Evolutionary conservation across 805 yeast species (phyloP).

Genomic region (Saccharomycopsis javanensis): DNA sequence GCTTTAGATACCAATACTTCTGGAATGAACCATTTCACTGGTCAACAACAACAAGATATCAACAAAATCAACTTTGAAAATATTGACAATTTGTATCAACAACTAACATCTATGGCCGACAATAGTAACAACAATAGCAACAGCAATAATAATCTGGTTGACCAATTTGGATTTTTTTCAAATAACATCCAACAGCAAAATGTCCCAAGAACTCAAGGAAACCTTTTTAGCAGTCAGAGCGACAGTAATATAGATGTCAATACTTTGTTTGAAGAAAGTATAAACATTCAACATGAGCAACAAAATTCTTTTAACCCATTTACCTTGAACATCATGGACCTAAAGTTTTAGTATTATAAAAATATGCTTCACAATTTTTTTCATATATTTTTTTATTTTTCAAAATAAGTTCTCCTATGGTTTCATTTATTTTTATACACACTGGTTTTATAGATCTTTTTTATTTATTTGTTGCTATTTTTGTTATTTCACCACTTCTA

Average conservation of each 20-base stretch:
- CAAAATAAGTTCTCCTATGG: background rate
- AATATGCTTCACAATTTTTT: background rate
- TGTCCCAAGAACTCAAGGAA: background rate
- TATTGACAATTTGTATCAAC: constrained; percentile 9
- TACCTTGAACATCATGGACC: background rate
- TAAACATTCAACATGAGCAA: background rate
- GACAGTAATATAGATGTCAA: background rate
- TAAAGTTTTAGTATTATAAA: background rate
- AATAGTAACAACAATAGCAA: background rate
- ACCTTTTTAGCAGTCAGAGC: background rate
- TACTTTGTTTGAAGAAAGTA: background rate
- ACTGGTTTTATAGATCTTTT: background rate
- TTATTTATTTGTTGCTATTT: background rate
- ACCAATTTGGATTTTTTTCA: background rate
- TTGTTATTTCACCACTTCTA: background rate
- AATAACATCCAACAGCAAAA: background rate
- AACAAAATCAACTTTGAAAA: constrained; percentile 8
- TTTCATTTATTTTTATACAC: background rate
- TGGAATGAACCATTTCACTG: background rate
- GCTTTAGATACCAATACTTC: background rate
- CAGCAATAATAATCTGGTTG: background rate
- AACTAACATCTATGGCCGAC: background rate
- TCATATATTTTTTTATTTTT: background rate
- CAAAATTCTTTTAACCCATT: background rate
- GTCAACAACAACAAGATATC: background rate